Conservation (phyloP, 345 rosid species). For the Eucalyptus viminalis region DNA sequence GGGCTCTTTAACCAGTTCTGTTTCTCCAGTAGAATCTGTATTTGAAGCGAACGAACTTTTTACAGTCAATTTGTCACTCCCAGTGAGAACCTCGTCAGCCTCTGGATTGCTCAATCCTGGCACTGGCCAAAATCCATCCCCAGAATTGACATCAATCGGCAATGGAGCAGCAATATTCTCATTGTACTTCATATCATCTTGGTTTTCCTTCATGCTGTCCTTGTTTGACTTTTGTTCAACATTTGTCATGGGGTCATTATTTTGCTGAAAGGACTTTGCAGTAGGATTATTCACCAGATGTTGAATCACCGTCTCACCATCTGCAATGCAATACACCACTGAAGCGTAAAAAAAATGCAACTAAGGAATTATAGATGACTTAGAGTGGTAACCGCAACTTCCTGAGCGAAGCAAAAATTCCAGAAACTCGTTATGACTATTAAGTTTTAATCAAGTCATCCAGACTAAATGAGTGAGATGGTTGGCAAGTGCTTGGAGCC, state of each 20-base stretch:
- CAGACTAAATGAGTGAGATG: background rate
- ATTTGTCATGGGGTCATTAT: constrained; percentile 2
- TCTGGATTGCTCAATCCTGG: constrained; percentile 2
- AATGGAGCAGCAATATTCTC: constrained; percentile 8
- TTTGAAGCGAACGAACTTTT: background rate
- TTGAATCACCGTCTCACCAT: constrained; percentile 26
- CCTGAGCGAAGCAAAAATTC: background rate
- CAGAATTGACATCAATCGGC: background rate
- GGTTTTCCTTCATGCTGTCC: background rate
- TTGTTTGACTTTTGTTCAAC: background rate
- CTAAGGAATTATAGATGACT: background rate
- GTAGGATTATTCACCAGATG: constrained; percentile 14
- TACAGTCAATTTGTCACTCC: constrained; percentile 8
- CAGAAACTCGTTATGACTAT: background rate
- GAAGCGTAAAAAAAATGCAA: background rate
- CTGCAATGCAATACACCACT: constrained; percentile 14
- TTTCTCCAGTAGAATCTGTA: constrained; percentile 1
- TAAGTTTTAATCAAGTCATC: background rate
- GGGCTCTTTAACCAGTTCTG: constrained; percentile 3
- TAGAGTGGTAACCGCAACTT: background rate
- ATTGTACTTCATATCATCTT: constrained; percentile 3
- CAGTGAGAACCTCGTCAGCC: background rate
- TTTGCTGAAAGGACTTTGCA: background rate
- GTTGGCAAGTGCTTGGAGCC: background rate
- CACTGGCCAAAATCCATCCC: constrained; percentile 7